Percentiles rank a stretch among this genome's conserved stretches.
Evolutionary conservation across 169 alveolate genomes (phyloP).

Genomic region (Plasmodium cynomolgi): DNA sequence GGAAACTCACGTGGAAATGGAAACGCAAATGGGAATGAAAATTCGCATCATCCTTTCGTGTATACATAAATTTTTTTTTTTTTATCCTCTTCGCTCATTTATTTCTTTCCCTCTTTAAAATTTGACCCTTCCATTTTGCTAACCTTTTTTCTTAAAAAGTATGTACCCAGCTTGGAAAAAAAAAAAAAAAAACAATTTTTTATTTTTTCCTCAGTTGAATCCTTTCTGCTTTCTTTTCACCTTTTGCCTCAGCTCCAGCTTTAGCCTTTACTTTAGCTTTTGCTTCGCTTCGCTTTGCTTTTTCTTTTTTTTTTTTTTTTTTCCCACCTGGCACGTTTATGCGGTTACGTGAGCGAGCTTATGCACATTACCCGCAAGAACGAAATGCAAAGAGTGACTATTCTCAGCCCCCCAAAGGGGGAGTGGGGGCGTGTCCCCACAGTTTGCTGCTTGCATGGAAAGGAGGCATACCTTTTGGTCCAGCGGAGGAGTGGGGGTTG

Average conservation of each 20-base stretch:
- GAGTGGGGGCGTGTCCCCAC: not conserved
- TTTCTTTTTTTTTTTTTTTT: not conserved
- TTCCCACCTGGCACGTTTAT: not conserved
- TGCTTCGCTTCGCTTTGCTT: not conserved
- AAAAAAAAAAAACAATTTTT: not conserved
- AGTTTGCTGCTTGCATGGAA: not conserved
- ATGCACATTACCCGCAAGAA: not conserved
- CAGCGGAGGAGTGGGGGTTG: not conserved
- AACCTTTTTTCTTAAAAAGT: not conserved
- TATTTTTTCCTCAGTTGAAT: not conserved
- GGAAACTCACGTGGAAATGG: not conserved
- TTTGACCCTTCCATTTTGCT: not conserved
- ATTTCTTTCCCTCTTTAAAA: not conserved
- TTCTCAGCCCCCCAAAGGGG: not conserved
- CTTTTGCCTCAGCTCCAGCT: too few relatives aligned
- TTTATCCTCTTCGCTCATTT: not conserved
- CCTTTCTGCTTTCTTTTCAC: not conserved
- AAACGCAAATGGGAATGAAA: not conserved
- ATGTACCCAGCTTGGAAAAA: not conserved
- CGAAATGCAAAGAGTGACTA: not conserved
- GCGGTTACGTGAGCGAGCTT: not conserved
- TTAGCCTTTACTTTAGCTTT: not conserved
- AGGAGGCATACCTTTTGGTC: not conserved
- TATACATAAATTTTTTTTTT: not conserved
- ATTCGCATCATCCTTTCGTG: conserved; percentile 7